A percentile compares a stretch with the other conserved stretches of the same genome.
phyloP scores from a whole-genome alignment of 2,329 filamentous ascomycete genomes.

The Phialemoniopsis sp. region DNA sequence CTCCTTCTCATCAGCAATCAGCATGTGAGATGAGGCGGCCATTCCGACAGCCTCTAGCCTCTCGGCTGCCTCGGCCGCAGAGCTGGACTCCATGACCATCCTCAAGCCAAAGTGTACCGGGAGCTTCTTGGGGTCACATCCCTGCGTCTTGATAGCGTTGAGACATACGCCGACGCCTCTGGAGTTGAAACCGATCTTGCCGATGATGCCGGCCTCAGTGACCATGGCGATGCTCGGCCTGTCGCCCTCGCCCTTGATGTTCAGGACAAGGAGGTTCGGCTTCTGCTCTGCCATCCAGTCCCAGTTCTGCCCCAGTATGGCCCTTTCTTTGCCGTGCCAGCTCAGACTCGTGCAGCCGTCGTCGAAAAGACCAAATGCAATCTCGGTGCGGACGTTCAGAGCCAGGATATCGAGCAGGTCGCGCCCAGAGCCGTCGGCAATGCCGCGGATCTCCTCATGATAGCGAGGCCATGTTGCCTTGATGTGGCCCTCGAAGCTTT shows the following conservation, averaged over 20 bases:
- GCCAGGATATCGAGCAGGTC: conserved; percentile 49
- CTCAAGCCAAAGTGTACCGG: conserved; percentile 61
- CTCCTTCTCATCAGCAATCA: too few relatives aligned
- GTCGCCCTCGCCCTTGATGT: too few relatives aligned
- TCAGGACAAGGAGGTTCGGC: too few relatives aligned
- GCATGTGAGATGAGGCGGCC: too few relatives aligned
- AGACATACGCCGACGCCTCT: conserved; percentile 54
- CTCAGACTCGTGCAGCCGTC: conserved; percentile 54
- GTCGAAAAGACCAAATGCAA: conserved; percentile 49
- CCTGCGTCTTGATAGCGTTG: conserved; percentile 57
- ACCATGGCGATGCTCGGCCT: conserved; percentile 48
- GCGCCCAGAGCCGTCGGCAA: conserved; percentile 44
- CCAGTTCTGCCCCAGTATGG: conserved; percentile 54
- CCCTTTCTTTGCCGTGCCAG: conserved; percentile 28
- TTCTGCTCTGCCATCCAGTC: too few relatives aligned
- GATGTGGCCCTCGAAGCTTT: too few relatives aligned
- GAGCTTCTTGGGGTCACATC: conserved; percentile 43
- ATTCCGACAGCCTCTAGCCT: too few relatives aligned
- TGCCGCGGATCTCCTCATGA: conserved; percentile 45
- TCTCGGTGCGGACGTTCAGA: conserved; percentile 54
- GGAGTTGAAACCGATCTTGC: conserved; percentile 62
- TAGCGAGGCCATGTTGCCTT: too few relatives aligned
- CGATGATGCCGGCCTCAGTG: conserved; percentile 57
- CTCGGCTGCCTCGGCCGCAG: too few relatives aligned
- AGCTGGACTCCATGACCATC: conserved; percentile 47